A percentile compares a stretch with the other conserved stretches of the same genome.
Evolutionary conservation across 371 early-diverging fungal genomes (phyloP).

Genomic region (Haplosporangium sp.): DNA sequence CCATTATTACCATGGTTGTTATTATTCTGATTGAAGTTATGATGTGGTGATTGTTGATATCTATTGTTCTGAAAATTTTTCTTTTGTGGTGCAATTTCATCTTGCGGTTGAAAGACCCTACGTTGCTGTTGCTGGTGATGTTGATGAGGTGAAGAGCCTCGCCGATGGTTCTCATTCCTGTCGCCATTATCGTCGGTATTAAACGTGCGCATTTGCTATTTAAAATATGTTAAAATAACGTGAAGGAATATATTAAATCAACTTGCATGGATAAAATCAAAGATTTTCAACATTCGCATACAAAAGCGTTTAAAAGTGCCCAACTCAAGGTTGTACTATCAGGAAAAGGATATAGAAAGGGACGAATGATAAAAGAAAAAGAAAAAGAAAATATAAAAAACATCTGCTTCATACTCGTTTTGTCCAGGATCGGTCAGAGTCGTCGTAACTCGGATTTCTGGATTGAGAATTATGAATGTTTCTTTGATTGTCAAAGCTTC

Average conservation of each 20-base stretch:
- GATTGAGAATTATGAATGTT: slow-evolving; percentile 5
- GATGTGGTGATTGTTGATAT: slow-evolving; percentile 3
- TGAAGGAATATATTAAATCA: not conserved
- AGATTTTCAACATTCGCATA: not conserved
- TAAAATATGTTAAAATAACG: not conserved
- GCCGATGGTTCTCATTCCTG: not conserved
- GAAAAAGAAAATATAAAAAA: not conserved
- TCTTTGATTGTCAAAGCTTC: not conserved
- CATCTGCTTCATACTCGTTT: slow-evolving; percentile 13
- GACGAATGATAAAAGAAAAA: no score
- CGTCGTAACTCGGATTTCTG: slow-evolving; percentile 13
- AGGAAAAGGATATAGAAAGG: no score
- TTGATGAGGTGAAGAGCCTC: not conserved
- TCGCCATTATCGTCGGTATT: slow-evolving; percentile 10
- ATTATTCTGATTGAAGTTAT: not conserved
- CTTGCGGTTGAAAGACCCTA: slow-evolving; percentile 17
- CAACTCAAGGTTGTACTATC: no score
- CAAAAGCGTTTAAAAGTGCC: not conserved
- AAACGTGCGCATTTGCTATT: slow-evolving; percentile 5
- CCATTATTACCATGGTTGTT: slow-evolving; percentile 1
- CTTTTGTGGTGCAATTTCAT: not conserved
- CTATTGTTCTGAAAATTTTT: slow-evolving; percentile 5
- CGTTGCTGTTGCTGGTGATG: slow-evolving; percentile 17
- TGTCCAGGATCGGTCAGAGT: slow-evolving; percentile 10
- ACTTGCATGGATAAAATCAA: not conserved